Base-by-base conservation (phyloP, 768 basidiomycete genomes). In the Cyathus striatus region DNA sequence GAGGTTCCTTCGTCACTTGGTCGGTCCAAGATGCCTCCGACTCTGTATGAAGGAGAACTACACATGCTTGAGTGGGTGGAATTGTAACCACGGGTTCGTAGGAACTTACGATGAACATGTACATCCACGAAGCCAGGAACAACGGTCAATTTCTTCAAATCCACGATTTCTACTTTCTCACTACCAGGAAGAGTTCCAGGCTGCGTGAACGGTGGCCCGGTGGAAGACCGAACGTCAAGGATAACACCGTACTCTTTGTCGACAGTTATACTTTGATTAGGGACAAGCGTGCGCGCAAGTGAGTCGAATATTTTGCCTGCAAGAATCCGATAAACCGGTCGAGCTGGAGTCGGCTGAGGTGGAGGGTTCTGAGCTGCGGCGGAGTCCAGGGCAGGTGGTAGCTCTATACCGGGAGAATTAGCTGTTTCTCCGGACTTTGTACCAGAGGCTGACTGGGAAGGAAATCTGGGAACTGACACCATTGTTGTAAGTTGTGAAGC, bases 31-130 rank as follows among this genome's bases (percentile, higher is more conserved):
- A 64, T 3, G 72, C 72, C 57, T 83, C 81, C 3, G 65, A 52
- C 53, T 81, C 84, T 1, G 78, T 65, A 51, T 81, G 80, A 4
- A 83, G 60, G 51, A 83, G 82, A 23, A 83, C 78, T 79, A 16
- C 20, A 26, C 30, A 3, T 12, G 13, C 10, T 7, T 17, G 12
- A 20, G 16, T 26, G 12, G 18, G 17, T 23, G 34, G 22, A 30
- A 27, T 21, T 21, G 20, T 14, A n/a, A 33, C 23, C 9, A 16
- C 5, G 25, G 24, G n/a, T 40, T 23, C 14, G 14, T 20, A 24
- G 18, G 35, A 49, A 26, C 45, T 30, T 34, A 76, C 78, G 53
- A 51, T 77, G 79, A 21, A 81, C 79, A 52, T 80, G 78, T 0
- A 64, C 60, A 46, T 81, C 78, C 12, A 79, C 74, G 42, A 79